Evolutionary conservation across 2,329 filamentous ascomycete species (phyloP), one percentile per base, ranked within the genome.

Genomic region (Talaromyces sp.): DNA sequence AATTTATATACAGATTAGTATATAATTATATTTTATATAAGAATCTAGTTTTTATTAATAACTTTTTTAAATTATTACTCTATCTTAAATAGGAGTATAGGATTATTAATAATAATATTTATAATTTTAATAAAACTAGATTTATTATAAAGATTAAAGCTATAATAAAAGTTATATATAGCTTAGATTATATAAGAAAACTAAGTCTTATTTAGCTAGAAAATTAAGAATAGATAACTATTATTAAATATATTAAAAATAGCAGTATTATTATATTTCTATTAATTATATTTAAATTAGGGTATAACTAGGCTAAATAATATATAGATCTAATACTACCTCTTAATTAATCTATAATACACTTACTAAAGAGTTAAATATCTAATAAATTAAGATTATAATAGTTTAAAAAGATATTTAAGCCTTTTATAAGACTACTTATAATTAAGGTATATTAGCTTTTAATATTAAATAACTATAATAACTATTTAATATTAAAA

Each of bases 201-300:
- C 53, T 11, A 58, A 58, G 29, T 19, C 17, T 58, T 58, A 58
- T 58, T 2, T 11, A 58, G 53, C 31, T 27, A 36, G 11, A 13
- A 31, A 58, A 58, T 36, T 10, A 10, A 3, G 27, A 58, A 36
- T 58, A 17, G 29, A 11, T 58, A 1, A 36, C 27, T 31, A 22
- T 36, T 3, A 19, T 58, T 2, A 10, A 58, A 11, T 58, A 10
- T 19, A 17, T 58, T 19, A 17, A 17, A 19, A 36, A 5, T 6
- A 19, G 1, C 1, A 11, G 53, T 5, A 3, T 5, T 31, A 11
- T 36, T 1, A 6, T 58, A 5, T 6, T 19, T 10, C 38, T 13
- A 29, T 47, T 61, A 7, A 61, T 61, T 61, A 61, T 61, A 17
- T 61, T 61, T n/a, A 61, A 61, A 61, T 61, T 11, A 5, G 27